These are phyloP conservation scores for Retiboletus fuscus DNA, from an alignment of 1,284 basidiomycete species.

Conservation along the genomic window DNA sequence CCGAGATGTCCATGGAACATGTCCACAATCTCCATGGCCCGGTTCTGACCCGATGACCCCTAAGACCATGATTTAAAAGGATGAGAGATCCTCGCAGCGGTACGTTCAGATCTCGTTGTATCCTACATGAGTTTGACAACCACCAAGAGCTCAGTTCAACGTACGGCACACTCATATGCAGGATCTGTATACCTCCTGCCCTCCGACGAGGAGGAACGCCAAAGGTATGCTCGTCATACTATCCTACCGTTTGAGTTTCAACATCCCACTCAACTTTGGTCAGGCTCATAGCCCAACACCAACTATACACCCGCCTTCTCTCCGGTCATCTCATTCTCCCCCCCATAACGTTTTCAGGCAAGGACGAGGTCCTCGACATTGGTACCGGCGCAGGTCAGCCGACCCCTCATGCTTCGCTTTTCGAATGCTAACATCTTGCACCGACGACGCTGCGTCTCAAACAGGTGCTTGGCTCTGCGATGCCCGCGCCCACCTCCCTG, in stretches of 20 bases:
- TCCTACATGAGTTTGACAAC: slow-evolving; percentile 21
- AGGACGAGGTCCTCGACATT: slow-evolving; percentile 41
- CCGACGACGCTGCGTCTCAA: neutral
- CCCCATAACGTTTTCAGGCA: slow-evolving; percentile 28
- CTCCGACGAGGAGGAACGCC: slow-evolving; percentile 43
- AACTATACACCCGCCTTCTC: slow-evolving; percentile 35
- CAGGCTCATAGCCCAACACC: slow-evolving; percentile 37
- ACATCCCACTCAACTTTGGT: neutral
- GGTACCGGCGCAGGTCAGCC: slow-evolving; percentile 41
- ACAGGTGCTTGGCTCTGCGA: slow-evolving; percentile 42
- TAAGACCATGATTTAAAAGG: neutral
- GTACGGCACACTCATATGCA: slow-evolving; percentile 29
- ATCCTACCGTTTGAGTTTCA: neutral
- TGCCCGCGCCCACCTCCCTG: slow-evolving; percentile 27
- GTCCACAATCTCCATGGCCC: no score
- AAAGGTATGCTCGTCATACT: slow-evolving; percentile 34
- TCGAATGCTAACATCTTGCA: neutral
- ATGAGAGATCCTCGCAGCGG: neutral
- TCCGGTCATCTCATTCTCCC: slow-evolving; percentile 39
- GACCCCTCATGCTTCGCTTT: no score
- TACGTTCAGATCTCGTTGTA: neutral
- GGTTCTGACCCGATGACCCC: no score
- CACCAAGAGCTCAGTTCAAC: slow-evolving; percentile 15
- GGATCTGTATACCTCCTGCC: slow-evolving; percentile 44
- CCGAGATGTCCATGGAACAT: no score